Base-by-base conservation (phyloP, 768 basidiomycete species). In the Trametes villosa region DNA sequence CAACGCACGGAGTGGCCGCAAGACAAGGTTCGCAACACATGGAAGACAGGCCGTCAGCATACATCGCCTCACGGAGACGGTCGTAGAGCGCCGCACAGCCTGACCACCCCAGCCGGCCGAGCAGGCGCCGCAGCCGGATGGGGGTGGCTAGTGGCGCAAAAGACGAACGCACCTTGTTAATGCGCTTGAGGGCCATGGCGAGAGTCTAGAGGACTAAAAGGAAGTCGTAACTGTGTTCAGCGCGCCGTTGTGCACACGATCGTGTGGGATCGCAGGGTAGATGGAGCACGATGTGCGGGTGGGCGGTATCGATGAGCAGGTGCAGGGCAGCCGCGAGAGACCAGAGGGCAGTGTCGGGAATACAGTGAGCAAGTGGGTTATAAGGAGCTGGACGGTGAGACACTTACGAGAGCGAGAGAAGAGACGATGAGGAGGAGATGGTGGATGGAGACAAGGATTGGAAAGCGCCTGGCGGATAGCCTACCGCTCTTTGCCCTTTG, bases 161-260 rank as follows among this genome's bases (percentile, higher is more conserved):
- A 51, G 59, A 63, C 72, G 26, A 7, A 59, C 76, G 42, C 63
- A 93, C 95, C 91, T 97, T 98, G 90, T 96, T 96, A 82, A 98
- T 98, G 85, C 96, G 96, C 85, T 96, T 97, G 68, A 97, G 85
- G 72, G 96, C 95, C 96, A 98, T 98, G 70, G 62, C 24, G 48
- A 57, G 54, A 51, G 40, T 62, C 64, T 59, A 62, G 36, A 41
- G 50, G 49, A 51, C 59, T 61, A 62, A 53, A 59, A 40, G 31
- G 65, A 60, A 53, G 65, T 62, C 47, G 63, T 60, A 46, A 64
- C 62, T 66, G 53, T 11, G 34, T 6, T 26, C 41, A 31, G 22
- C 17, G 22, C 27, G 46, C 11, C 27, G 34, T n/a, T 18, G 46
- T 46, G 62, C 62, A 52, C 54, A 44, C 69, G 73, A 76, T 75